Evolutionary conservation across 352 stramenopile genomes (phyloP).

Genomic region (Phytopythium chamaehyphon): DNA sequence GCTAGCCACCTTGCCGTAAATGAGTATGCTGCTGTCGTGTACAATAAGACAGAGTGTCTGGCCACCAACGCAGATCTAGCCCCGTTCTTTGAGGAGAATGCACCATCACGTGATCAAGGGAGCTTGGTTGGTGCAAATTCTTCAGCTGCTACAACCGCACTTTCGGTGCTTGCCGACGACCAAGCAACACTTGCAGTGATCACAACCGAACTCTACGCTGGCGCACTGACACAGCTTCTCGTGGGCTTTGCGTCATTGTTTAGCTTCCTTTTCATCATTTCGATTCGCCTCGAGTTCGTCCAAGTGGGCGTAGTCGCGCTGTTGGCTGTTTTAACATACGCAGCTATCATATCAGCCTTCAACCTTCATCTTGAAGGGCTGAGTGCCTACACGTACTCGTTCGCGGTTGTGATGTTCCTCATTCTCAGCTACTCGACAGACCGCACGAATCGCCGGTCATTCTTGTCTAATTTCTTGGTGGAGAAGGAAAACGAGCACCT

Average conservation of each 20-base stretch:
- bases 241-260: constrained; percentile 69
- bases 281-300: constrained; percentile 85
- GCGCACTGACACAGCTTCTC: constrained; percentile 58
- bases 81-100: constrained; percentile 12
- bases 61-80: constrained; percentile 15
- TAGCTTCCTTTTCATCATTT: constrained; percentile 80
- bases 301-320: constrained; percentile 76
- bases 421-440: constrained; percentile 80
- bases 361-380: constrained; percentile 63
- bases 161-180: constrained; percentile 26
- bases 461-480: constrained; percentile 77
- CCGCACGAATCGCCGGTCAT: constrained; percentile 73
- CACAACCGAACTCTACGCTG: constrained; percentile 49
- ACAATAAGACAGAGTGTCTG: constrained; percentile 33
- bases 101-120: neutral
- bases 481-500: constrained; percentile 85
- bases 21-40: constrained; percentile 35
- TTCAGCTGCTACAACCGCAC: constrained; percentile 18
- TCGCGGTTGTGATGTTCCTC: constrained; percentile 65
- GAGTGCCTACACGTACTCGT: constrained; percentile 52
- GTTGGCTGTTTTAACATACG: constrained; percentile 50
- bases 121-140: constrained; percentile 17
- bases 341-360: constrained; percentile 51
- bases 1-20: constrained; percentile 49
- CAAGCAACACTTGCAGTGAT: constrained; percentile 29